Evolutionary conservation across 208 protist species (phyloP), one percentile per base, ranked within the genome.

Genomic region (Trichomonas vaginalis): DNA sequence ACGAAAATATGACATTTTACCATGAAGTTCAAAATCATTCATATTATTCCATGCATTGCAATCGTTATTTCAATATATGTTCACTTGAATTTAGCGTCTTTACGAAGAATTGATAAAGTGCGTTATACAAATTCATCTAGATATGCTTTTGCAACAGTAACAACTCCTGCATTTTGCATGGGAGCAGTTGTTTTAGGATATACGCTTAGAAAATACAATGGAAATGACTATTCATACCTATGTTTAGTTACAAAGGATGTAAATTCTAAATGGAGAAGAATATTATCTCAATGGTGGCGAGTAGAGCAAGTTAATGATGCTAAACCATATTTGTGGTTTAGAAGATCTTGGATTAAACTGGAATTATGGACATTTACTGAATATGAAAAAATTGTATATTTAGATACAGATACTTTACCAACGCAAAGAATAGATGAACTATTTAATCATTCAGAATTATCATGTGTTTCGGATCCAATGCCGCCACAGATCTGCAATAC

Each of bases 331-430:
- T 17, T 47, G 0, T n/a, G 37, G 14, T 88, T 45, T 42, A n/a
- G 82, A 47, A n/a, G 82, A 4, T 88, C 82, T 10, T 88, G 82
- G 82, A 32, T 47, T 15, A 88, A 88, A 88, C 40, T 88, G 8
- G 23, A 47, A 32, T 23, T 88, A 32, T 88, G 35, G 82, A 40
- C 23, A 17, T n/a, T 47, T 32, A 47, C 17, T 21, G 40, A 88
- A 88, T 88, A 88, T 42, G 40, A 88, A 32, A 88, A 88, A 88
- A 45, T 88, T 47, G 82, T 88, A 10, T 88, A 88, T 88, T 88
- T 88, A 10, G 82, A 88, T 88, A 47, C 82, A 3, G 82, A 88
- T 47, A 88, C 37, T 47, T 47, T 88, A 21, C 17, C 37, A 0
- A 35, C 32, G 4, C 23, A 37, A 17, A 1, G n/a, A 2, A 47